A percentile compares a stretch with the other conserved stretches of the same genome.
These are phyloP conservation scores for Cladosporium oxysporum DNA, from an alignment of 2,329 filamentous ascomycete species.

Conservation along the genomic window DNA sequence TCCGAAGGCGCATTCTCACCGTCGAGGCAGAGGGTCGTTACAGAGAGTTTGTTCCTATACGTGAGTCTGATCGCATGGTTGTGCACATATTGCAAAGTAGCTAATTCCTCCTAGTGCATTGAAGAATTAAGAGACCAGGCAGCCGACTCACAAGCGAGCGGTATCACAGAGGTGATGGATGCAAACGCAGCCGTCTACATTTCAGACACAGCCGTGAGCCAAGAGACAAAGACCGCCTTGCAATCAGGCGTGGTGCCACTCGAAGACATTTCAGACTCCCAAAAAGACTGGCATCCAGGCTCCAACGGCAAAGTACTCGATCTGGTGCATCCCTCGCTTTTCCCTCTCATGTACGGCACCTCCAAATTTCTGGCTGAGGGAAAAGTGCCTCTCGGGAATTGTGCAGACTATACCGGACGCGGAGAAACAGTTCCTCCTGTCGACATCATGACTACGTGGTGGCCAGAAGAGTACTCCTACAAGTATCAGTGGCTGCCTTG, in stretches of 20 bases:
- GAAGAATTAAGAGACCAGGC: neutral
- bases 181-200: slow-evolving; percentile 4
- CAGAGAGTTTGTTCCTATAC: neutral
- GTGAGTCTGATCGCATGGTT: neutral
- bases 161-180: neutral
- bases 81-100: neutral
- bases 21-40: neutral
- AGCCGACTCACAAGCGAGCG: neutral
- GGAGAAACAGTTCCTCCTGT: slow-evolving; percentile 25
- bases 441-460: no score
- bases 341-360: slow-evolving; percentile 58
- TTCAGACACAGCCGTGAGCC: neutral
- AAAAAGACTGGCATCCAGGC: slow-evolving; percentile 61
- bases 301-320: slow-evolving; percentile 61
- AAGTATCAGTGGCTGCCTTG: slow-evolving; percentile 36
- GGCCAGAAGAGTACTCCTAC: slow-evolving; percentile 14
- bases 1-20: neutral
- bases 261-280: neutral
- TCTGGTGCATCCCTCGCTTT: slow-evolving; percentile 65
- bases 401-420: slow-evolving; percentile 35
- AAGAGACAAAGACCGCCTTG: neutral
- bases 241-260: neutral
- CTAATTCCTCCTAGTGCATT: neutral
- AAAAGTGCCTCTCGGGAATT: slow-evolving; percentile 35
- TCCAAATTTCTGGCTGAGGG: slow-evolving; percentile 44